Evolutionary conservation across 768 basidiomycete genomes (phyloP).

Genomic region (Pleurotus sapidus): DNA sequence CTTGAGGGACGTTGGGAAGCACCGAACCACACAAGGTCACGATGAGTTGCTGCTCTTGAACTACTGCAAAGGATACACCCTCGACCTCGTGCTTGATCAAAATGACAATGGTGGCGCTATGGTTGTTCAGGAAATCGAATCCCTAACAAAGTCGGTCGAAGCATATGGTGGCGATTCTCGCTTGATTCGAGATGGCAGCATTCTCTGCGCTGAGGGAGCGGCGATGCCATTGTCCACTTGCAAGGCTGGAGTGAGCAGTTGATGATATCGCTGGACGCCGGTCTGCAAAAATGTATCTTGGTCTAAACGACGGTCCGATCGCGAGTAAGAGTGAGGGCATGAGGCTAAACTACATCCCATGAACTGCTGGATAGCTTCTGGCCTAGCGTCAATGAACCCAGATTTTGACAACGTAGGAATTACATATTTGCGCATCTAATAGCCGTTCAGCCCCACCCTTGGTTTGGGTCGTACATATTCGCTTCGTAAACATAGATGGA

Average conservation of each 20-base stretch:
- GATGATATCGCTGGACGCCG: slow-evolving; percentile 86
- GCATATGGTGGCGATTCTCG: slow-evolving; percentile 19
- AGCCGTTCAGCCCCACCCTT: slow-evolving; percentile 82
- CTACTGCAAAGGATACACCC: slow-evolving; percentile 54
- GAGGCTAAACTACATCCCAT: slow-evolving; percentile 45
- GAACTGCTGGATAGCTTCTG: slow-evolving; percentile 78
- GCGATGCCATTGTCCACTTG: slow-evolving; percentile 79
- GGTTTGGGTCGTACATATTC: slow-evolving; percentile 88
- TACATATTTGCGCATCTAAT: slow-evolving; percentile 72
- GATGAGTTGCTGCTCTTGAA: slow-evolving; percentile 81
- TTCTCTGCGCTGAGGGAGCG: slow-evolving; percentile 71
- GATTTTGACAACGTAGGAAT: slow-evolving; percentile 76
- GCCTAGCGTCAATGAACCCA: slow-evolving; percentile 83
- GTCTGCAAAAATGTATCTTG: slow-evolving; percentile 83
- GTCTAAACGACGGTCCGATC: slow-evolving; percentile 46
- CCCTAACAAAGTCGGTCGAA: slow-evolving; percentile 40
- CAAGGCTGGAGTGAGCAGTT: slow-evolving; percentile 82
- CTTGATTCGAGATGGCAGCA: slow-evolving; percentile 67
- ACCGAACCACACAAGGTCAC: slow-evolving; percentile 69
- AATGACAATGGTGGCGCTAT: slow-evolving; percentile 83
- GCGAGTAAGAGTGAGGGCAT: background rate
- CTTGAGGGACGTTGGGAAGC: slow-evolving; percentile 67
- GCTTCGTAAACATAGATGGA: slow-evolving; percentile 93
- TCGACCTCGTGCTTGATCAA: slow-evolving; percentile 75
- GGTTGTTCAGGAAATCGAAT: slow-evolving; percentile 76